A percentile compares a stretch with the other conserved stretches of the same genome.
Evolutionary conservation across 2,329 filamentous ascomycete genomes (phyloP).

Genomic region (Rhynchosporium agropyri): DNA sequence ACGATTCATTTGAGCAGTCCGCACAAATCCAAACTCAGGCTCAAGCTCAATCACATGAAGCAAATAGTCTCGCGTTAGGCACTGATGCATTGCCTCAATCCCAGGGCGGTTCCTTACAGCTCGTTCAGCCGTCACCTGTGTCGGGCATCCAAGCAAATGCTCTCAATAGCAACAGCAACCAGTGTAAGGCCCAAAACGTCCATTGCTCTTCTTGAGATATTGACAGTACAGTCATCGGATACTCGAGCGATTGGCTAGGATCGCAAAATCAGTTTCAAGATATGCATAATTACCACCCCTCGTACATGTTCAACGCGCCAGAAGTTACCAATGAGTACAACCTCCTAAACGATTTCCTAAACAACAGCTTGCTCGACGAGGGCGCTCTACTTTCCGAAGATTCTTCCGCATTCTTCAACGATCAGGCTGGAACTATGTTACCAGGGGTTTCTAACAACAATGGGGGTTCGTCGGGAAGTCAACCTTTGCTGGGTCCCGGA

Average conservation of each 20-base stretch:
- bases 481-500: slow-evolving; percentile 41
- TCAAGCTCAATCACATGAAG: slow-evolving; percentile 51
- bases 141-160: slow-evolving; percentile 67
- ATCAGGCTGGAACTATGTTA: slow-evolving; percentile 53
- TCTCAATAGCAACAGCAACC: slow-evolving; percentile 66
- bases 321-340: slow-evolving; percentile 98
- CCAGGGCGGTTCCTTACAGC: slow-evolving; percentile 60
- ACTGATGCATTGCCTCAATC: slow-evolving; percentile 42
- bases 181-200: slow-evolving; percentile 62
- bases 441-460: slow-evolving; percentile 52
- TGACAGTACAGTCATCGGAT: slow-evolving; percentile 66
- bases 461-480: slow-evolving; percentile 40
- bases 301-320: slow-evolving; percentile 92
- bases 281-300: slow-evolving; percentile 91
- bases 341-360: slow-evolving; percentile 92
- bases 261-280: slow-evolving; percentile 83
- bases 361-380: slow-evolving; percentile 88
- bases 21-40: slow-evolving; percentile 24
- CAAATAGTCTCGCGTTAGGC: slow-evolving; percentile 45
- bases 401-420: slow-evolving; percentile 60
- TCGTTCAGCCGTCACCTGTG: slow-evolving; percentile 72
- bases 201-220: slow-evolving; percentile 31
- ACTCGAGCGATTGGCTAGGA: slow-evolving; percentile 78
- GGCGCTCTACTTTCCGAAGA: slow-evolving; percentile 71
- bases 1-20: slow-evolving; percentile 57